phyloP scores from a whole-genome alignment of 495 filamentous ascomycete genomes.

The Thermothielavioides terrestris region DNA sequence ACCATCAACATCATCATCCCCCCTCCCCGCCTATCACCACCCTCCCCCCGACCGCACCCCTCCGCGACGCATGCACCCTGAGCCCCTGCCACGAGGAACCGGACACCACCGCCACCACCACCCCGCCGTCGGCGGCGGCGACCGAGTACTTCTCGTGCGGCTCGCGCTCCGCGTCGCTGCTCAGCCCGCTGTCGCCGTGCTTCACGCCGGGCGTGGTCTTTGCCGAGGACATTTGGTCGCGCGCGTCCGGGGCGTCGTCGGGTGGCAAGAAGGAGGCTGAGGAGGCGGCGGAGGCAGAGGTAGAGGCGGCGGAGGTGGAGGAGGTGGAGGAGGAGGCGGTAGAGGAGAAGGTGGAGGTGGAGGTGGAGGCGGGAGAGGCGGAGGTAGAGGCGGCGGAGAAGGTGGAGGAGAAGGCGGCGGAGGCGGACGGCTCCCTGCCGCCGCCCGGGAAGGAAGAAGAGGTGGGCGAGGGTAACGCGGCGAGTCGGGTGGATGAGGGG shows the following conservation, averaged over 20 bases:
- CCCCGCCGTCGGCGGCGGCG: not conserved
- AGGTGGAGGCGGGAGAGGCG: not conserved
- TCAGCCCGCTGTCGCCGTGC: constrained; percentile 9
- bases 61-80: not conserved
- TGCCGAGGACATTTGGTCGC: constrained; percentile 11
- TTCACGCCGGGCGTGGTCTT: constrained; percentile 11
- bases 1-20: no score
- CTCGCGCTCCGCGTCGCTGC: not conserved
- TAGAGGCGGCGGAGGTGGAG: not conserved
- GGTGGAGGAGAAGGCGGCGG: no score
- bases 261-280: not conserved
- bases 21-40: not conserved
- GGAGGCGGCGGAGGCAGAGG: not conserved
- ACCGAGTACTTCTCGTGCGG: not conserved
- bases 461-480: no score
- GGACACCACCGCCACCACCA: no score
- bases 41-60: not conserved
- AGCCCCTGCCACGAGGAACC: not conserved
- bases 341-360: not conserved
- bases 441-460: no score
- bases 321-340: not conserved
- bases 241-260: not conserved
- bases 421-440: no score
- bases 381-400: not conserved
- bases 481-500: no score